Base-by-base conservation (phyloP, 768 basidiomycete species). In the Tulasnella sp. region DNA sequence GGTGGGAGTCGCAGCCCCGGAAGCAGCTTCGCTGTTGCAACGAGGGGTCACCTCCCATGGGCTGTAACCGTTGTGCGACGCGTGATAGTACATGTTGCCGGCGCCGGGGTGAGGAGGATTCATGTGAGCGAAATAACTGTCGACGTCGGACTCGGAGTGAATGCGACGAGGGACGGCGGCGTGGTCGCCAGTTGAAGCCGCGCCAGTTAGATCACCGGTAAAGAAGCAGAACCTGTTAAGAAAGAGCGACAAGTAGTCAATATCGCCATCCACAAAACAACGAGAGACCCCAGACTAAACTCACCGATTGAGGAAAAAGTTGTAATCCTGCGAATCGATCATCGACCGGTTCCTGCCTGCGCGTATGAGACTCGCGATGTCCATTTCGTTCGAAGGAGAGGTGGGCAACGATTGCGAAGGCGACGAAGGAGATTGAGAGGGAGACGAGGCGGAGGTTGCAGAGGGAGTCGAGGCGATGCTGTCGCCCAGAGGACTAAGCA, bases 81-180 rank as follows among this genome's bases (percentile, higher is more conserved):
- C 20, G 44, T 29, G 44, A 48, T 37, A n/a, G 44, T 48, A 74
- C 44, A 35, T 42, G n/a, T 26, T 5, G 72, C 46, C 46, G 72
- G 40, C 46, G 73, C 46, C 51, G 73, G 32, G 7, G 40, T 42
- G 40, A 48, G 32, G 23, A 26, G 44, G 23, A 16, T 44, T 55
- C 23, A 20, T 26, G 18, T 48, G 76, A 78, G 80, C 75, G 77
- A 29, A 79, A 42, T 77, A 77, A 46, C 29, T 72, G 32, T 77
- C 77, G 26, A 77, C 77, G 18, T 72, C 70, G 6, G 77, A 77
- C 39, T 77, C 77, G 37, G 77, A 77, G 26, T 72, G 77, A n/a
- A 70, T 77, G 23, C 77, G 67, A 39, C 77, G 77, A 20, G 77
- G 77, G 23, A 29, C 5, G 0, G 61, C 35, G 4, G 26, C 32